phyloP scores from a whole-genome alignment of 2,329 filamentous ascomycete species.

The Arthrobotrys iridis region DNA sequence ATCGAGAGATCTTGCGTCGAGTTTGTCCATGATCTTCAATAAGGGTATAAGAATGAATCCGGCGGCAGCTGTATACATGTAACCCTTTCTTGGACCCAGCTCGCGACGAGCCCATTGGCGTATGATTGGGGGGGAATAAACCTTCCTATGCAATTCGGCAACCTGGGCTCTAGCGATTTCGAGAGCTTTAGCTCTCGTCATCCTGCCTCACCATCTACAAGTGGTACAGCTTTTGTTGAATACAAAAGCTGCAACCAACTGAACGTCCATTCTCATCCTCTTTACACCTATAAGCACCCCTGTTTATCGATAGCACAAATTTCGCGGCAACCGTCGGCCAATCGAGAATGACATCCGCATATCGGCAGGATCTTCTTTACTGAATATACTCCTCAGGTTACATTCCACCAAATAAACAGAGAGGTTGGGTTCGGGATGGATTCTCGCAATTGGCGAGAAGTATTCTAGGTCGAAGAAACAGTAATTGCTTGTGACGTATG shows the following conservation, averaged over 20 bases:
- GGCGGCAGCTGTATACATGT: too few species aligned
- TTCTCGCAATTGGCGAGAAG: not conserved
- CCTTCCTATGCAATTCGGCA: too few species aligned
- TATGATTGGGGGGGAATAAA: too few species aligned
- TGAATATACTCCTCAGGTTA: not conserved
- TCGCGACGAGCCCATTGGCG: too few species aligned
- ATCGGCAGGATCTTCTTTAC: not conserved
- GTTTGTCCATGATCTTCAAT: not conserved
- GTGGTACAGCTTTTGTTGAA: not conserved
- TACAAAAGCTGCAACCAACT: not conserved
- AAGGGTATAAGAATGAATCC: not conserved
- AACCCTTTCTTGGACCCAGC: too few species aligned
- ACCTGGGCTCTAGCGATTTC: too few species aligned
- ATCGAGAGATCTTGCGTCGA: conserved; percentile 2
- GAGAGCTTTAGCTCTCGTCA: too few species aligned
- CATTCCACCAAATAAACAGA: not conserved
- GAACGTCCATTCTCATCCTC: not conserved
- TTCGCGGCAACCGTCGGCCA: conserved; percentile 1
- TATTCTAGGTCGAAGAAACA: conserved; percentile 7
- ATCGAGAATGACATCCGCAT: not conserved
- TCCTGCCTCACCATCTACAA: too few species aligned
- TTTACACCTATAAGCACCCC: not conserved
- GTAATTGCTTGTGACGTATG: conserved; percentile 17
- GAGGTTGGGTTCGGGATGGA: conserved; percentile 5
- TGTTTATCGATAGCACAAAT: not conserved